Percentiles rank a stretch among this genome's conserved stretches.
Conservation (phyloP, 805 yeast genomes). For the Lipomyces starkeyi region DNA sequence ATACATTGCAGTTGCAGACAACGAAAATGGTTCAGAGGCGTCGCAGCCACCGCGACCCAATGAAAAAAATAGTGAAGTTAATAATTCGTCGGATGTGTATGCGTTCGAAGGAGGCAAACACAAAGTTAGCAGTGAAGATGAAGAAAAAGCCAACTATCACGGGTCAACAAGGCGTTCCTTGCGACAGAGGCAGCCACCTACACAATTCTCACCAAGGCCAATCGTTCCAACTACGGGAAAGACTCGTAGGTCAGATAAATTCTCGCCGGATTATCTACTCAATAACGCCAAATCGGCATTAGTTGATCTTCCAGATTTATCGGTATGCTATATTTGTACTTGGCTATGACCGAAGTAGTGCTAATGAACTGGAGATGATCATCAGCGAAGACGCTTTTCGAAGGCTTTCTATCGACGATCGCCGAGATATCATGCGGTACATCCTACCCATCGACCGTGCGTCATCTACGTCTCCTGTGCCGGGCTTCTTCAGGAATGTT, state of each 20-base stretch:
- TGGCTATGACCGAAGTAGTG: not conserved
- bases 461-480: not conserved
- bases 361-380: constrained; percentile 4
- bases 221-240: not conserved
- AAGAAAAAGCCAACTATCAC: not conserved
- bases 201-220: not conserved
- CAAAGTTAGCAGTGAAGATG: not conserved
- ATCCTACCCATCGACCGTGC: constrained; percentile 2
- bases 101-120: not conserved
- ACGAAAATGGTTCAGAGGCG: not conserved
- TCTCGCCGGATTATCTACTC: constrained; percentile 1
- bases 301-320: constrained; percentile 3
- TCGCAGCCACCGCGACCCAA: not conserved
- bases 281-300: not conserved
- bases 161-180: not conserved
- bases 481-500: constrained; percentile 11
- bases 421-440: not conserved
- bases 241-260: not conserved
- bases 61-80: not conserved
- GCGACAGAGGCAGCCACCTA: not conserved
- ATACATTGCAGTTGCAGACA: not conserved
- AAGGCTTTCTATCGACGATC: not conserved
- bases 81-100: not conserved
- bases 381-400: constrained; percentile 4
- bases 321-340: not conserved